These are phyloP conservation scores for Candida gorgasii DNA, from an alignment of 805 yeast genomes.

Conservation along the genomic window DNA sequence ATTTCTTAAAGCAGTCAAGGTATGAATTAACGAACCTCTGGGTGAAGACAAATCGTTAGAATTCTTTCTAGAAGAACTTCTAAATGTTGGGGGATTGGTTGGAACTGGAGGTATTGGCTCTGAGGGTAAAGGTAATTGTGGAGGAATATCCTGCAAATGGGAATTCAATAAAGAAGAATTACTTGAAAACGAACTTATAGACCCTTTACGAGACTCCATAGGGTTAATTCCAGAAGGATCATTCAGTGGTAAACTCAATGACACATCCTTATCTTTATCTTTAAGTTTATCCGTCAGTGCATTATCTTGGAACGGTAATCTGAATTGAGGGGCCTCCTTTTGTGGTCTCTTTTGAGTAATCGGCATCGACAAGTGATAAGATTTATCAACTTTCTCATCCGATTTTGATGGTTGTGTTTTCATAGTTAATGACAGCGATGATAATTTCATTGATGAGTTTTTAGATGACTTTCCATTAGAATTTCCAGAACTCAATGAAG, in stretches of 20 bases:
- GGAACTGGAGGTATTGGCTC: conserved; percentile 51
- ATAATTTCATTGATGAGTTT: background rate
- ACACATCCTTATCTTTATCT: conserved; percentile 4
- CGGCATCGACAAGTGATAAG: conserved; percentile 23
- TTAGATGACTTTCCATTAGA: conserved; percentile 6
- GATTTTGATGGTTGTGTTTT: conserved; percentile 1
- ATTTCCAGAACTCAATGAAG: conserved; percentile 14
- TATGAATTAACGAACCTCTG: conserved; percentile 41
- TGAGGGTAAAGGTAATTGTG: conserved; percentile 55
- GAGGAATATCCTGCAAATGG: conserved; percentile 50
- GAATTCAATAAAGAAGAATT: conserved; percentile 28
- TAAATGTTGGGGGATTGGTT: conserved; percentile 33
- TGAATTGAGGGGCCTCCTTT: conserved; percentile 51
- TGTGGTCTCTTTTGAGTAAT: conserved; percentile 17
- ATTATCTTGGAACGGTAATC: conserved; percentile 68
- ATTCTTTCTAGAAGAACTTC: conserved; percentile 35
- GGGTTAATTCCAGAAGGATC: conserved; percentile 1
- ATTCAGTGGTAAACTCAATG: conserved; percentile 7
- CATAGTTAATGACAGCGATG: conserved; percentile 1
- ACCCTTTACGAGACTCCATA: conserved; percentile 12
- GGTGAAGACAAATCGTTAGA: conserved; percentile 41
- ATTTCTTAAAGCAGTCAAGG: conserved; percentile 40
- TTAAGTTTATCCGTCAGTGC: background rate
- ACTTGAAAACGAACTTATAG: conserved; percentile 23
- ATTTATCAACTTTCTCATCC: conserved; percentile 7